Evolutionary conservation across 2,329 filamentous ascomycete species (phyloP), one percentile per base, ranked within the genome.

Genomic region (Scortechinia acanthostroma): DNA sequence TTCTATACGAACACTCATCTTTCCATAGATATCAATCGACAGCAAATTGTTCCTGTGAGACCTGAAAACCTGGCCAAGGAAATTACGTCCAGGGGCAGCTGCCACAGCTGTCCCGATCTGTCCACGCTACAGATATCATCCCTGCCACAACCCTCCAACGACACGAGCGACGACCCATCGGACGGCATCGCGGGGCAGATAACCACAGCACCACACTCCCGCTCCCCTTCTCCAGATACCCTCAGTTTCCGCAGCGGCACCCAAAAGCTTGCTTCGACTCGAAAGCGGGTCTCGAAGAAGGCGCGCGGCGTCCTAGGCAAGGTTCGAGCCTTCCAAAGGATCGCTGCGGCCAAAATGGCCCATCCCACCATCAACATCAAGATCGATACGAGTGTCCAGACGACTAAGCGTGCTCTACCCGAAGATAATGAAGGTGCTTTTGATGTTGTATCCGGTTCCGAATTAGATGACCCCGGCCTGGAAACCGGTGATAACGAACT

Each of bases 301-400:
- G 35, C 35, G 35, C 35, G 35, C 35, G 17, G 17, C 35, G 35
- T 40, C 10, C 10, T 40, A 13, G 35, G 35, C 35, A 40, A 40
- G 35, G 35, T 40, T 17, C 35, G 35, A 6, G 17, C 35, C 10
- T 40, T 40, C 35, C 35, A 6, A 6, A 10, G 35, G 10, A 40
- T 40, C 35, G 35, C 35, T 10, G 35, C 35, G 10, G 35, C 35
- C 10, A 40, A 40, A 19, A 40, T 40, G 35, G 35, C 35, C 6
- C 35, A 40, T 40, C 35, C 35, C 10, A 13, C 35, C 10, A 40
- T 40, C 35, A 40, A 40, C 10, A 40, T 40, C 35, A 40, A 40
- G 17, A 40, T 40, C 35, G 35, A 40, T 40, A 40, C 35, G 10
- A 40, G 6, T 17, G 35, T 40, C 10, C 25, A 30, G 25, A 17